These are phyloP conservation scores for Boletus sp. DNA, from an alignment of 768 basidiomycete species.

Conservation along the genomic window DNA sequence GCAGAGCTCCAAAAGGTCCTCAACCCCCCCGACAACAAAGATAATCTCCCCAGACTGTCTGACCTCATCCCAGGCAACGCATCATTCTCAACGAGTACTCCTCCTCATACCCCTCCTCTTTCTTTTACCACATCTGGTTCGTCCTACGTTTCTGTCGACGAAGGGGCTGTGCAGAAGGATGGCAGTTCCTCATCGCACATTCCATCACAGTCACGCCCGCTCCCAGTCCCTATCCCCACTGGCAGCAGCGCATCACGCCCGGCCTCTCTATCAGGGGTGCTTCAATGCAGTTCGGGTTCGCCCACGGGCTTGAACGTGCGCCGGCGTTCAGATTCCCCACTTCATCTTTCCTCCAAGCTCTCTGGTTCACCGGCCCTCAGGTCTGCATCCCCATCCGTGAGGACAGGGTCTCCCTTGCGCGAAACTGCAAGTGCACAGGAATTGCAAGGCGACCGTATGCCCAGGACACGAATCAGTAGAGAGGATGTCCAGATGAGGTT, in stretches of 20 bases:
- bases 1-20: conserved; percentile 28
- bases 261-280: conserved; percentile 9
- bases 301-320: conserved; percentile 16
- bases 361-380: conserved; percentile 20
- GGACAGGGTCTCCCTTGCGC: conserved; percentile 30
- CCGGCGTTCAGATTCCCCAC: conserved; percentile 25
- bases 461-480: conserved; percentile 47
- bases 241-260: neutral
- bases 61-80: conserved; percentile 22
- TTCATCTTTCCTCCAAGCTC: conserved; percentile 14
- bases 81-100: conserved; percentile 29
- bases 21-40: conserved; percentile 8
- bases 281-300: conserved; percentile 20
- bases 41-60: conserved; percentile 22
- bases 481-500: conserved; percentile 54
- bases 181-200: neutral
- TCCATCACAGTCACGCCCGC: conserved; percentile 2
- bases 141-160: conserved; percentile 14
- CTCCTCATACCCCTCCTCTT: conserved; percentile 19
- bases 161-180: conserved; percentile 9
- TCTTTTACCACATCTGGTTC: conserved; percentile 20
- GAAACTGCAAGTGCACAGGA: conserved; percentile 24
- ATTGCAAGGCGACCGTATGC: conserved; percentile 17
- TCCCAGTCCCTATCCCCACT: neutral
- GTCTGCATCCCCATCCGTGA: conserved; percentile 21